Evolutionary conservation across 2,329 filamentous ascomycete species (phyloP), one percentile per base, ranked within the genome.

Genomic region (Epichloe sp.): DNA sequence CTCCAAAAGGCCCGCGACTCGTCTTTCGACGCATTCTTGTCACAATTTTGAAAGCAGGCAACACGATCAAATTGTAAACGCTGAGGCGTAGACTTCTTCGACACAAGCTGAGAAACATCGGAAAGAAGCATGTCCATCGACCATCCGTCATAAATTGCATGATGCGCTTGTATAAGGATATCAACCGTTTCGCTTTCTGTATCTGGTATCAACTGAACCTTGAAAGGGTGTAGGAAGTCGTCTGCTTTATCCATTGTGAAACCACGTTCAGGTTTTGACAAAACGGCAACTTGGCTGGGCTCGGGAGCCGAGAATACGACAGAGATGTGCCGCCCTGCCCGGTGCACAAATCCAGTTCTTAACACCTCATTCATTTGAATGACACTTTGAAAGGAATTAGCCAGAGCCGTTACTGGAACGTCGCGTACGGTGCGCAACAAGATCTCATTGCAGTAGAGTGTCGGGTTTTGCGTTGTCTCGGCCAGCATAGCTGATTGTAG

Each of bases 111-210:
- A 4, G 76, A 71, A 4, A 95, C 68, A 62, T 95, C 88, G 26
- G 75, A 69, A 14, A 87, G 58, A 0, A 94, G 66, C 34, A 91
- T 71, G 48, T 95, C 85, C 61, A 89, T 76, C 0, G 88, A 90
- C 90, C 90, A 96, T n/a, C 89, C 90, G 64, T 96, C 90, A 61
- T 95, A 96, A 1, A 94, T 64, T 0, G 87, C 82, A 65, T 96
- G 90, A 62, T 95, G 89, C 0, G 94, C 71, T 12, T 83, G 73
- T 44, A 87, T 49, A 11, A 78, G 65, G 4, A 63, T 47, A 8
- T 69, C 57, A 35, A 62, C 59, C 3, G 62, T 50, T 46, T 55
- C 51, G 4, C 61, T 47, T 8, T 34, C 19, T 17, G 56, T 17
- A 7, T 48, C 35, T 12, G 58, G 57, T 8, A 50, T 41, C 2